Evolutionary conservation across 208 protist species (phyloP).

Genomic region (Vickermania ingenoplastis): DNA sequence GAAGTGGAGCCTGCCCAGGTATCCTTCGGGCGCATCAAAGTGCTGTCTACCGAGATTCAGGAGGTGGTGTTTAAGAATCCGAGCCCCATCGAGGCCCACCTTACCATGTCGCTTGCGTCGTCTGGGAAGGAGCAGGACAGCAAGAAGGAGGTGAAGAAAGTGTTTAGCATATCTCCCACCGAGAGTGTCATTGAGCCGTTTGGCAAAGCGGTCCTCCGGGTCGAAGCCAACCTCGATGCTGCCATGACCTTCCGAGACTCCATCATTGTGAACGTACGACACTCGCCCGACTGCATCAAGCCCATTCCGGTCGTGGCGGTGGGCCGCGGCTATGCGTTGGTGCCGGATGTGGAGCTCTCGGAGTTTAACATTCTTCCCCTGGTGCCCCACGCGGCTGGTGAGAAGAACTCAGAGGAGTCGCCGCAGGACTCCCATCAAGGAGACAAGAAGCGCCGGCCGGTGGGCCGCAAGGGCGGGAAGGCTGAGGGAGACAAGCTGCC

Average conservation of each 20-base stretch:
- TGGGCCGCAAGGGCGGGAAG: no score
- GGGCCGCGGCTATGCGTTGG: slow-evolving; percentile 89
- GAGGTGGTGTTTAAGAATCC: slow-evolving; percentile 67
- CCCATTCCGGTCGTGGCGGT: slow-evolving; percentile 57
- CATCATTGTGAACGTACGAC: slow-evolving; percentile 48
- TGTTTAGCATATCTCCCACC: slow-evolving; percentile 10
- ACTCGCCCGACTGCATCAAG: slow-evolving; percentile 28
- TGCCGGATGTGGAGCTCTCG: slow-evolving; percentile 25
- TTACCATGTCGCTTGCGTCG: slow-evolving; percentile 8
- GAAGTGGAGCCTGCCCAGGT: slow-evolving; percentile 36
- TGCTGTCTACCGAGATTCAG: slow-evolving; percentile 37
- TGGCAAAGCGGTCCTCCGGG: slow-evolving; percentile 29
- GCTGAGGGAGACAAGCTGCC: no score
- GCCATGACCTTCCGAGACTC: slow-evolving; percentile 75
- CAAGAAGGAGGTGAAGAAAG: background rate
- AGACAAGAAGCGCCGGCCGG: no score
- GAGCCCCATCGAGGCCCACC: slow-evolving; percentile 73
- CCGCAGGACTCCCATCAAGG: no score
- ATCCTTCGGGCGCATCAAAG: slow-evolving; percentile 58
- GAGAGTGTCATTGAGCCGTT: slow-evolving; percentile 58
- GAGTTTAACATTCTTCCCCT: no score
- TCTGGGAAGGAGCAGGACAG: background rate
- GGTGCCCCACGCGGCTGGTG: no score
- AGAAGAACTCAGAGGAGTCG: no score
- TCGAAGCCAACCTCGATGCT: slow-evolving; percentile 82